A percentile compares a stretch with the other conserved stretches of the same genome.
Evolutionary conservation across 1,139 yeast species (phyloP).

Genomic region (Yamadazyma trypodendri): DNA sequence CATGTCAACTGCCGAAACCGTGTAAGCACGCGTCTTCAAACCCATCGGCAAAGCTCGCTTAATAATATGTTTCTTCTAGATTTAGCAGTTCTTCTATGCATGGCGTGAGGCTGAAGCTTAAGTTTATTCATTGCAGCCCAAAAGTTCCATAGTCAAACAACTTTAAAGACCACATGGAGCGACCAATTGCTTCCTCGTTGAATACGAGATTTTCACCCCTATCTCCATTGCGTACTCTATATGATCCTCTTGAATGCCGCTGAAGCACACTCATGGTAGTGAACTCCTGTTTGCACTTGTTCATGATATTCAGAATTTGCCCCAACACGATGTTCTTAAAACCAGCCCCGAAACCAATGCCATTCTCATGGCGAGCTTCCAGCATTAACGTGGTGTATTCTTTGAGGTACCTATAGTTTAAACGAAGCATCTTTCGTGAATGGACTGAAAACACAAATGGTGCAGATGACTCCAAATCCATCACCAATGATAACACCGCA

Average conservation of each 20-base stretch:
- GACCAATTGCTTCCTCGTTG: not conserved
- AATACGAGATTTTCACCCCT: not conserved
- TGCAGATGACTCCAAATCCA: slow-evolving; percentile 28
- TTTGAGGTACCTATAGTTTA: slow-evolving; percentile 20
- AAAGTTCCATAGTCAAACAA: not conserved
- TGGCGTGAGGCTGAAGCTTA: not conserved
- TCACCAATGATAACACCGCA: slow-evolving; percentile 26
- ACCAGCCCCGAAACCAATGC: not conserved
- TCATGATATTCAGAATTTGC: not conserved
- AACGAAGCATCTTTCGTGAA: slow-evolving; percentile 28
- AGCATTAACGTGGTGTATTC: not conserved
- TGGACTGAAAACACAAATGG: slow-evolving; percentile 40
- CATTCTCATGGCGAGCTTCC: not conserved
- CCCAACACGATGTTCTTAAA: not conserved
- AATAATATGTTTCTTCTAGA: too few relatives aligned
- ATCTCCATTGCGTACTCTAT: not conserved
- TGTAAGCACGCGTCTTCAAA: too few relatives aligned
- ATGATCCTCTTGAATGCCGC: not conserved
- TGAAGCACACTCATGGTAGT: not conserved
- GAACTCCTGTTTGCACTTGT: not conserved
- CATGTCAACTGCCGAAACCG: too few relatives aligned
- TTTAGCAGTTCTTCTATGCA: too few relatives aligned
- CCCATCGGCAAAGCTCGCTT: too few relatives aligned
- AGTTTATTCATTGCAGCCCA: not conserved
- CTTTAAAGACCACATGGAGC: slow-evolving; percentile 1